A percentile compares a stretch with the other conserved stretches of the same genome.
phyloP scores from a whole-genome alignment of 192 early-diverging fungal genomes.

The Obelidium mucronatum region DNA sequence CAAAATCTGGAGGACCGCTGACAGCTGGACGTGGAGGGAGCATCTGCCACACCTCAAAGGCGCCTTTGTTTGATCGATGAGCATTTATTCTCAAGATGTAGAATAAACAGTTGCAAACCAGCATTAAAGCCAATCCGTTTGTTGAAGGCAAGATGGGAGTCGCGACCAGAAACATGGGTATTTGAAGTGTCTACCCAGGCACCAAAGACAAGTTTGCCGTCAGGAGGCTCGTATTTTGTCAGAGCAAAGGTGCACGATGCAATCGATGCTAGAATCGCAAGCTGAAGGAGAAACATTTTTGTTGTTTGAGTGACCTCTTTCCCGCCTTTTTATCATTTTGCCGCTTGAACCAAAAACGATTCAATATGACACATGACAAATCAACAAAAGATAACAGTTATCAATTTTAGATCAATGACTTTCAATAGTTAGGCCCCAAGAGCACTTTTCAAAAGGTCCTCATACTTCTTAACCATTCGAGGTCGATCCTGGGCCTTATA shows the following conservation, averaged over 20 bases:
- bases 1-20: background rate
- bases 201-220: slow-evolving; percentile 29
- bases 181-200: slow-evolving; percentile 33
- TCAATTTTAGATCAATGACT: too few species aligned
- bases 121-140: slow-evolving; percentile 27
- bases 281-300: too few species aligned
- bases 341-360: too few species aligned
- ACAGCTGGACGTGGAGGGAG: slow-evolving; percentile 5
- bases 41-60: slow-evolving; percentile 24
- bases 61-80: background rate
- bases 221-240: slow-evolving; percentile 17
- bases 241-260: too few species aligned
- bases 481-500: background rate
- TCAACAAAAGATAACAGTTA: too few species aligned
- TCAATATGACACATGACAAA: too few species aligned
- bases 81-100: too few species aligned
- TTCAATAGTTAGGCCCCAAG: background rate
- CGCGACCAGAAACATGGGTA: background rate
- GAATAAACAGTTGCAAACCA: background rate
- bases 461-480: slow-evolving; percentile 4
- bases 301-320: too few species aligned
- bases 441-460: background rate
- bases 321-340: too few species aligned
- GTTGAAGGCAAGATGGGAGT: slow-evolving; percentile 19
- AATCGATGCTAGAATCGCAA: too few species aligned